Conservation (phyloP, 371 early-diverging fungal species). For the Zychaea mexicana region DNA sequence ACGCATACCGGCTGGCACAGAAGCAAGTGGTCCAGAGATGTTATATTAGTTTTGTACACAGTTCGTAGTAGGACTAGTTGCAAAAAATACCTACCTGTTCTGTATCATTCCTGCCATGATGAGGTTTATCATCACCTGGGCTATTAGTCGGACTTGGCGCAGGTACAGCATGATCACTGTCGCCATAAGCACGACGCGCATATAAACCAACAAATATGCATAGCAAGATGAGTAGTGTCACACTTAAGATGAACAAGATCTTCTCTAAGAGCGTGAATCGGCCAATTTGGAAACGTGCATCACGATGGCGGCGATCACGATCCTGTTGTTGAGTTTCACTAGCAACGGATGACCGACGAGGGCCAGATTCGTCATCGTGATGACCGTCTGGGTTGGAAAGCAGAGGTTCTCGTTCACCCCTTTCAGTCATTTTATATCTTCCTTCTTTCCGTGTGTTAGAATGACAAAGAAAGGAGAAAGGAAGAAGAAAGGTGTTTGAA, state of each 20-base stretch:
- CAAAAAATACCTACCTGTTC: not conserved
- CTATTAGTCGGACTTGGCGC: constrained; percentile 3
- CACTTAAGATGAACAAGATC: constrained; percentile 27
- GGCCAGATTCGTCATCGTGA: not conserved
- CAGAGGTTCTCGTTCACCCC: constrained; percentile 11
- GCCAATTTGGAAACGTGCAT: constrained; percentile 16
- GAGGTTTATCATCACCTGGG: constrained; percentile 9
- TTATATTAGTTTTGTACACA: not conserved
- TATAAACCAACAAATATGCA: constrained; percentile 44
- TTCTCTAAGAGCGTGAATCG: constrained; percentile 43
- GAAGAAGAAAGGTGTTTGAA: too few relatives aligned
- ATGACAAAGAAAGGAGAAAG: too few relatives aligned
- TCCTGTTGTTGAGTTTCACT: constrained; percentile 2
- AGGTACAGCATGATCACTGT: constrained; percentile 10
- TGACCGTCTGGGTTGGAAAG: too few relatives aligned
- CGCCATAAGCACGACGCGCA: constrained; percentile 34
- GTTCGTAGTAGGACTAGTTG: not conserved
- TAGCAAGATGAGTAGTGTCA: constrained; percentile 34
- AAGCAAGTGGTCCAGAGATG: not conserved
- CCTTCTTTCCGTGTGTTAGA: too few relatives aligned
- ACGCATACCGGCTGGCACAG: not conserved
- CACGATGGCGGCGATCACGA: not conserved
- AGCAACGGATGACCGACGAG: not conserved
- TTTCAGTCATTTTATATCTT: constrained; percentile 1
- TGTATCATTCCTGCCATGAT: constrained; percentile 3